phyloP scores from a whole-genome alignment of 768 basidiomycete genomes.

The Hypholoma sublateritium region DNA sequence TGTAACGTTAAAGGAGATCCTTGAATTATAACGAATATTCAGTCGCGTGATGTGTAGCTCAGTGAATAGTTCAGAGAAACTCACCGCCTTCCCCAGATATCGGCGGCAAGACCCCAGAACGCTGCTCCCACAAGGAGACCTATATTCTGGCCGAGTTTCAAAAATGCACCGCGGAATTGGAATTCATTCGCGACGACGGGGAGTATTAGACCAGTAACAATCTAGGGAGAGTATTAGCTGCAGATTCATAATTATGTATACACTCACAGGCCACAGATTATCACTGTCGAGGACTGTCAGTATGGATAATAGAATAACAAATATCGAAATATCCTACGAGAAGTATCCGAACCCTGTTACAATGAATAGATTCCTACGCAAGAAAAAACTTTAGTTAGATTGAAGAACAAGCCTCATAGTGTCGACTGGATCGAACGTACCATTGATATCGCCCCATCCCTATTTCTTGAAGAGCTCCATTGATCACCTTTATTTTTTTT shows the following conservation, averaged over 20 bases:
- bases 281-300: slow-evolving; percentile 15
- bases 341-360: slow-evolving; percentile 33
- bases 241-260: not conserved
- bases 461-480: slow-evolving; percentile 21
- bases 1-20: slow-evolving; percentile 69
- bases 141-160: slow-evolving; percentile 70
- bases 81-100: slow-evolving; percentile 71
- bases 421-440: slow-evolving; percentile 9
- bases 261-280: slow-evolving; percentile 28
- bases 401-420: not conserved
- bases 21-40: slow-evolving; percentile 16
- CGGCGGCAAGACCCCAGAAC: slow-evolving; percentile 68
- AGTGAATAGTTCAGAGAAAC: not conserved
- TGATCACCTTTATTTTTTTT: slow-evolving; percentile 16
- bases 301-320: not conserved
- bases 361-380: slow-evolving; percentile 24
- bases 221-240: slow-evolving; percentile 9
- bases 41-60: not conserved
- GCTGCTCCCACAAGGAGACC: slow-evolving; percentile 70
- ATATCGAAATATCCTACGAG: slow-evolving; percentile 17
- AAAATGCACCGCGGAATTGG: slow-evolving; percentile 54
- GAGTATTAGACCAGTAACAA: slow-evolving; percentile 47
- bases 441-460: slow-evolving; percentile 33
- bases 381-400: not conserved
- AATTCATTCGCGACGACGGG: slow-evolving; percentile 68